phyloP scores from a whole-genome alignment of 805 yeast species.

The Candida corydali region DNA sequence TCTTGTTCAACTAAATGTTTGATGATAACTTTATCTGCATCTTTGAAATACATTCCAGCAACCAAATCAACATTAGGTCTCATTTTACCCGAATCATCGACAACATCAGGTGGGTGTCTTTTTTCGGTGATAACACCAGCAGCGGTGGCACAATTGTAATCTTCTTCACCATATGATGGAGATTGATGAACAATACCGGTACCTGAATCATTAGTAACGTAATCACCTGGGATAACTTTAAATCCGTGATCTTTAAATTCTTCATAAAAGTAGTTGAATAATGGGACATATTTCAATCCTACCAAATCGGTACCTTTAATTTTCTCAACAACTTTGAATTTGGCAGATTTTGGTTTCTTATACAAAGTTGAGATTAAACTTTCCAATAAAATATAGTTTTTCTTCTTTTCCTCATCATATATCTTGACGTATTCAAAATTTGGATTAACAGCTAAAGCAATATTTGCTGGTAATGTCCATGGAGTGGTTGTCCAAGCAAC shows the following conservation, averaged over 20 bases:
- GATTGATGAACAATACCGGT: slow-evolving; percentile 98
- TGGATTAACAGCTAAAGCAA: slow-evolving; percentile 90
- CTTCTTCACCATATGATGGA: slow-evolving; percentile 99
- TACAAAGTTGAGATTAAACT: slow-evolving; percentile 75
- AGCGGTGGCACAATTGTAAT: slow-evolving; percentile 76
- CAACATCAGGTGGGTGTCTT: slow-evolving; percentile 82
- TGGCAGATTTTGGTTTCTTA: slow-evolving; percentile 92
- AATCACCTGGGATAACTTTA: slow-evolving; percentile 75
- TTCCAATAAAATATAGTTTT: slow-evolving; percentile 81
- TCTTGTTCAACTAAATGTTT: slow-evolving; percentile 78
- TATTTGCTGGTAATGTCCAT: slow-evolving; percentile 96
- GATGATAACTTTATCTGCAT: slow-evolving; percentile 89
- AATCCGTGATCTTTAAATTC: slow-evolving; percentile 74
- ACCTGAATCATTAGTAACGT: slow-evolving; percentile 93
- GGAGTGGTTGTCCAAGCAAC: slow-evolving; percentile 99
- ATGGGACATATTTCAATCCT: slow-evolving; percentile 78
- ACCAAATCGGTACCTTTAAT: slow-evolving; percentile 75
- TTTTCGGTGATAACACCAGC: slow-evolving; percentile 72
- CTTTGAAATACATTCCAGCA: slow-evolving; percentile 86
- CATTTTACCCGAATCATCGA: slow-evolving; percentile 89
- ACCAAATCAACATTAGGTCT: slow-evolving; percentile 70
- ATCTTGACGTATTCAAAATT: slow-evolving; percentile 88
- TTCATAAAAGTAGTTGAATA: slow-evolving; percentile 77
- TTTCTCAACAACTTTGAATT: slow-evolving; percentile 76
- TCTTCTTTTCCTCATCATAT: slow-evolving; percentile 80